phyloP scores from a whole-genome alignment of 176 grass and related monocot genomes.

The Hyparrhenia diplandra region DNA sequence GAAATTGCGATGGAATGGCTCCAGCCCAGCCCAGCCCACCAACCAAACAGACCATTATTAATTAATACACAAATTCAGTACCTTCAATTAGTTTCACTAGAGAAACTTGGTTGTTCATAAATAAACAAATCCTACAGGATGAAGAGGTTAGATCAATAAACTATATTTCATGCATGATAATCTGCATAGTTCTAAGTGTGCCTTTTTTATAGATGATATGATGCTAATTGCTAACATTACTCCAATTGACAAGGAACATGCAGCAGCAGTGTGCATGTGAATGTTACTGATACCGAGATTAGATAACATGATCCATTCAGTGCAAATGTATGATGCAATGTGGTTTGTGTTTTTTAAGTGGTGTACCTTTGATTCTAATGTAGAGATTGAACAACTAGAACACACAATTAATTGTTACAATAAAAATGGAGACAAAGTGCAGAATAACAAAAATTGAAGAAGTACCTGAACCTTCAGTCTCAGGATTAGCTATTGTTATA shows the following conservation, averaged over 20 bases:
- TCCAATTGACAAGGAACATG: neutral
- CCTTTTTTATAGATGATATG: neutral
- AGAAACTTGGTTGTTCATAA: neutral
- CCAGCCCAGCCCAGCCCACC: neutral
- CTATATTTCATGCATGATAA: neutral
- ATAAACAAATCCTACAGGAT: slow-evolving; percentile 5
- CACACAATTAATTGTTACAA: neutral
- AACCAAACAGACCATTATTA: neutral
- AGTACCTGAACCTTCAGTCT: slow-evolving; percentile 63
- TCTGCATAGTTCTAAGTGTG: neutral
- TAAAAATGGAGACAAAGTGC: neutral
- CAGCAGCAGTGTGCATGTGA: neutral
- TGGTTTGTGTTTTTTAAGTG: slow-evolving; percentile 12
- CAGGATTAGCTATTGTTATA: slow-evolving; percentile 79
- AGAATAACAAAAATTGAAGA: slow-evolving; percentile 9
- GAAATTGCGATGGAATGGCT: neutral
- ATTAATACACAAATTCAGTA: neutral
- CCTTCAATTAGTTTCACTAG: neutral
- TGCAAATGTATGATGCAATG: neutral
- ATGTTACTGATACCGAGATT: neutral
- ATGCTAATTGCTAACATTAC: slow-evolving; percentile 14
- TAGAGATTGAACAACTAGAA: slow-evolving; percentile 10
- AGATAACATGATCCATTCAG: neutral
- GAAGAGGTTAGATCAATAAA: slow-evolving; percentile 25
- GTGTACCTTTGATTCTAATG: neutral